Percentiles rank a stretch among this genome's conserved stretches.
Evolutionary conservation across 75 land plant genomes (phyloP).

Genomic region (Isoetes taiwanensis): DNA sequence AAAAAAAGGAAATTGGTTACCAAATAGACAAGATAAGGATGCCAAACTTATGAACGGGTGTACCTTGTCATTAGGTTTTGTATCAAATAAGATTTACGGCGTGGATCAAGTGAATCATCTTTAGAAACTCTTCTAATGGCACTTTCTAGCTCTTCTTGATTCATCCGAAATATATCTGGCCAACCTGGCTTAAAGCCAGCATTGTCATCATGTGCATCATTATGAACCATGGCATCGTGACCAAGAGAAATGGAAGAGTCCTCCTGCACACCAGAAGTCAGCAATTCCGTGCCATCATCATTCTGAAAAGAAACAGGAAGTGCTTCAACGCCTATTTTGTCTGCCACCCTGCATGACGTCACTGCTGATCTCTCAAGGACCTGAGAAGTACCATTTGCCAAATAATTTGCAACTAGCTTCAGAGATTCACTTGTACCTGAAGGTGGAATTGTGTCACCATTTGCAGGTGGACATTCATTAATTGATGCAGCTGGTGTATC

Average conservation of each 20-base stretch:
- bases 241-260: no score
- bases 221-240: neutral
- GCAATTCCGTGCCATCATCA: no score
- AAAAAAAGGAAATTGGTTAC: neutral
- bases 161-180: conserved; percentile 40
- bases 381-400: conserved; percentile 21
- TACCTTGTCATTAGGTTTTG: conserved; percentile 68
- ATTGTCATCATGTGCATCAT: neutral
- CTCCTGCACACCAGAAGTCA: no score
- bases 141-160: conserved; percentile 57
- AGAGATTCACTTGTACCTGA: conserved; percentile 32
- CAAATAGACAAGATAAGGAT: neutral
- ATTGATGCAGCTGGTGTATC: conserved; percentile 16
- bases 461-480: conserved; percentile 6
- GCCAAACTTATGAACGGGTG: neutral
- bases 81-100: conserved; percentile 48
- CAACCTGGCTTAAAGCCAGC: conserved; percentile 31
- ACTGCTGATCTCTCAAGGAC: no score
- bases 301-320: no score
- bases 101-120: conserved; percentile 49
- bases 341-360: no score
- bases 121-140: conserved; percentile 58
- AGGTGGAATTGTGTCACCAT: conserved; percentile 20
- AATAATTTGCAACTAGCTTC: conserved; percentile 40
- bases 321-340: no score